Evolutionary conservation across 1,284 basidiomycete genomes (phyloP), one percentile per base, ranked within the genome.

Genomic region (Cryptococcus floricola): DNA sequence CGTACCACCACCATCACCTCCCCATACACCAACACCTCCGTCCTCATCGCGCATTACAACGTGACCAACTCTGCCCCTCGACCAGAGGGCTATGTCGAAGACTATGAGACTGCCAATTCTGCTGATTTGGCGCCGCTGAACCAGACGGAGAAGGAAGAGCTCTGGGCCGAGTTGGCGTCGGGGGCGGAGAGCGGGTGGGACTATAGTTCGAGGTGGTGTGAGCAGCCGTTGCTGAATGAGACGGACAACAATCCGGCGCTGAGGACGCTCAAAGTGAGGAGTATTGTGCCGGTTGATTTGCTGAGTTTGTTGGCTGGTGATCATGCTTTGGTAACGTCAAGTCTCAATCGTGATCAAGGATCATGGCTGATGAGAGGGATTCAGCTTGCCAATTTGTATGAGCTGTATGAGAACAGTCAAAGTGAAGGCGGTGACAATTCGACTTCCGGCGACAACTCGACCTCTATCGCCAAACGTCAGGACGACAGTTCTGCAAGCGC

Each of bases 111-210:
- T 0, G 87, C 83, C 5, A 84, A 87, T 56, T 86, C 84, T 52
- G 82, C 85, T 0, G 79, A 80, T 0, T 5, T 12, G 3, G 82
- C 84, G 0, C 70, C 83, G 5, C 76, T 91, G 49, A 87, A 83
- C 56, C 84, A 85, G 19, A 76, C 80, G 1, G 76, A 87, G 68
- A 80, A 82, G 48, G 81, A 81, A 0, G 83, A 81, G 3, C 73
- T 97, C n/a, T 97, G 93, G 67, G 83, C 88, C n/a, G 87, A 95
- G 71, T 82, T 97, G 19, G 92, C 93, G 0, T 83, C 82, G 50
- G 92, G 90, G 44, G 93, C 91, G 1, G 92, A 96, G 79, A 84
- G 83, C 12, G 91, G 77, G 6, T 77, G 71, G 70, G 77, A 78
- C 64, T 78, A 77, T 58, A 65, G 68, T 9, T 64, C 70, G 19